These are phyloP conservation scores for Leptosphaerulina australis DNA, from an alignment of 2,329 filamentous ascomycete species.

Conservation along the genomic window DNA sequence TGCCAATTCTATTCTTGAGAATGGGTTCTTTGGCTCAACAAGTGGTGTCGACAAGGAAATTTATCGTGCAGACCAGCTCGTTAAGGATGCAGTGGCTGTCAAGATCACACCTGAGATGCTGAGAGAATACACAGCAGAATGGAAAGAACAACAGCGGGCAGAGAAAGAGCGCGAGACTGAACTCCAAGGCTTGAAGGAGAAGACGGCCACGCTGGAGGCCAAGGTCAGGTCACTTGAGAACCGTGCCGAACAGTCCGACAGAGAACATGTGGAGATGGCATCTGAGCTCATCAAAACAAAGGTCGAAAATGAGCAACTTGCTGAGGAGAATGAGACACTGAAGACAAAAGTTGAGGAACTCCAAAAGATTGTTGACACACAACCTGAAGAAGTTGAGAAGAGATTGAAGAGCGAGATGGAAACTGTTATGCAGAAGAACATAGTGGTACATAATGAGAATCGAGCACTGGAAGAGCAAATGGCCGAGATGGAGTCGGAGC, in stretches of 20 bases:
- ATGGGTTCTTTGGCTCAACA: conserved; percentile 94
- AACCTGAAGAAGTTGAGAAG: conserved; percentile 85
- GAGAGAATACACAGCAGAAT: conserved; percentile 80
- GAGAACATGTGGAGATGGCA: conserved; percentile 87
- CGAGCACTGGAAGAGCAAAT: conserved; percentile 85
- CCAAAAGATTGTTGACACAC: conserved; percentile 83
- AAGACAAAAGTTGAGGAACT: conserved; percentile 85
- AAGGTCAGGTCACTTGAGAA: conserved; percentile 87
- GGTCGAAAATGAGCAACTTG: conserved; percentile 88
- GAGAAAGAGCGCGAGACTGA: conserved; percentile 86
- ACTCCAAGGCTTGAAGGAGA: conserved; percentile 67
- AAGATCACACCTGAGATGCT: conserved; percentile 84
- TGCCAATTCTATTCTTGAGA: conserved; percentile 90
- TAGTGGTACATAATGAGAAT: conserved; percentile 94
- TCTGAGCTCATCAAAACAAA: conserved; percentile 91
- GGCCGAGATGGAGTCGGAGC: conserved; percentile 86
- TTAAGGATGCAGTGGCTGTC: conserved; percentile 88
- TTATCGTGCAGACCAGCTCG: conserved; percentile 90
- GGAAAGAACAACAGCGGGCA: conserved; percentile 85
- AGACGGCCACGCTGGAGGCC: conserved; percentile 68
- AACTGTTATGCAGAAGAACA: conserved; percentile 87
- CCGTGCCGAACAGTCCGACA: conserved; percentile 83
- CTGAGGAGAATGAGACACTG: conserved; percentile 87
- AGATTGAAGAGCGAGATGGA: conserved; percentile 85
- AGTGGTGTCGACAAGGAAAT: conserved; percentile 92